Evolutionary conservation across 139 green algal species (phyloP), one percentile per base, ranked within the genome.

Genomic region (Chlamydomonas applanata): DNA sequence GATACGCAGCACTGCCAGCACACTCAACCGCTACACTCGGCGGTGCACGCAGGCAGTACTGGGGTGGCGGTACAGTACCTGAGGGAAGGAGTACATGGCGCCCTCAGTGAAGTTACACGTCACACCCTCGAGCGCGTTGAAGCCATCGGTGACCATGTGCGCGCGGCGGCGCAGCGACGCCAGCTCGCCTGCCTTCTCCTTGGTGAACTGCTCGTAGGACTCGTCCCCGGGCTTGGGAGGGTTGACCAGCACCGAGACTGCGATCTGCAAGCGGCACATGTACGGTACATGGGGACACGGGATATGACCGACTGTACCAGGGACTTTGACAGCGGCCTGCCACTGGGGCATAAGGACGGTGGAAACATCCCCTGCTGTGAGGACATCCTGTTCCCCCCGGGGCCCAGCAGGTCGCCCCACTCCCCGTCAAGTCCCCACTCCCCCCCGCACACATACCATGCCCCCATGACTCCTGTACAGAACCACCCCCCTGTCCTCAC

Each of bases 31-130:
- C n/a, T n/a, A n/a, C n/a, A n/a, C n/a, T n/a, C n/a, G n/a, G n/a
- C n/a, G n/a, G n/a, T n/a, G n/a, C n/a, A n/a, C n/a, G n/a, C n/a
- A n/a, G n/a, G n/a, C n/a, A n/a, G n/a, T n/a, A n/a, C n/a, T n/a
- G n/a, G n/a, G n/a, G n/a, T n/a, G n/a, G n/a, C n/a, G n/a, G n/a
- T n/a, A n/a, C n/a, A n/a, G 7, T 7, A 49, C 67, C 67, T 79
- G 78, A 5, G 92, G 91, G 87, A 96, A 97, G 72, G 79, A 82
- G 82, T 96, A 96, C 90, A 95, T 93, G 24, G 88, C 92, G 4
- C 91, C 94, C 87, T 96, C 94, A 1, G 91, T 95, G 77, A 92
- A 91, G 73, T 92, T 93, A 85, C 93, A 96, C 2, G 75, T 88
- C 2, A 96, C 77, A 30, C 86, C 89, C 79, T 94, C 84, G 32